A percentile compares a stretch with the other conserved stretches of the same genome.
Conservation (phyloP, 768 basidiomycete species). For the Hortiboletus flavorubellus region DNA sequence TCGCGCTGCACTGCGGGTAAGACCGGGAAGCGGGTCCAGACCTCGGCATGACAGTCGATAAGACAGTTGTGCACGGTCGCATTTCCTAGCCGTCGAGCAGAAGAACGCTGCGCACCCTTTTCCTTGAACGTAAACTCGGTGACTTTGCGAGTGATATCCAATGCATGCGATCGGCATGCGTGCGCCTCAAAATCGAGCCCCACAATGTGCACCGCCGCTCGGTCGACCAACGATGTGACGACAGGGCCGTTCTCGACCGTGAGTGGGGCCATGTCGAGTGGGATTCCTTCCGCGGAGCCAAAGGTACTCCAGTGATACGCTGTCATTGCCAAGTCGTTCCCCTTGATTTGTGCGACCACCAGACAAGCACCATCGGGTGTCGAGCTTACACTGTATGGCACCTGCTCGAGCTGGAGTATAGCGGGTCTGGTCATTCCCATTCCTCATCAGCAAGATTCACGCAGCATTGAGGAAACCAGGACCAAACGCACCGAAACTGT, state of each 20-base stretch:
- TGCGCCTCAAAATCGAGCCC: constrained; percentile 33
- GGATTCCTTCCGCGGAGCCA: constrained; percentile 48
- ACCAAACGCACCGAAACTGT: constrained; percentile 44
- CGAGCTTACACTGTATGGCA: constrained; percentile 35
- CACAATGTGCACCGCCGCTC: constrained; percentile 43
- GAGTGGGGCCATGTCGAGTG: constrained; percentile 32
- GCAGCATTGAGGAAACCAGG: not conserved
- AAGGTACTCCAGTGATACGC: constrained; percentile 58
- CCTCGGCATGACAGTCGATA: constrained; percentile 52
- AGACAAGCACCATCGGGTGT: constrained; percentile 57
- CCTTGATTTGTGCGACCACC: constrained; percentile 30
- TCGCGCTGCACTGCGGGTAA: constrained; percentile 49
- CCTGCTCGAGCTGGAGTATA: constrained; percentile 34
- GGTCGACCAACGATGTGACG: constrained; percentile 45
- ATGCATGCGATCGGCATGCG: constrained; percentile 39
- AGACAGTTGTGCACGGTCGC: constrained; percentile 45
- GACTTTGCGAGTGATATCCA: constrained; percentile 52
- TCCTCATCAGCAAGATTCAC: not conserved
- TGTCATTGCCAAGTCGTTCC: constrained; percentile 20
- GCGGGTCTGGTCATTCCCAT: constrained; percentile 38
- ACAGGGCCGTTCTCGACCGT: constrained; percentile 19
- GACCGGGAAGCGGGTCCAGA: constrained; percentile 62
- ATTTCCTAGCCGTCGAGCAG: constrained; percentile 6
- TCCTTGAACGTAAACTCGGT: constrained; percentile 57
- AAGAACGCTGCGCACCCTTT: constrained; percentile 27